Base-by-base conservation (phyloP, 192 early-diverging fungal species). In the Chytriomyces confervae region DNA sequence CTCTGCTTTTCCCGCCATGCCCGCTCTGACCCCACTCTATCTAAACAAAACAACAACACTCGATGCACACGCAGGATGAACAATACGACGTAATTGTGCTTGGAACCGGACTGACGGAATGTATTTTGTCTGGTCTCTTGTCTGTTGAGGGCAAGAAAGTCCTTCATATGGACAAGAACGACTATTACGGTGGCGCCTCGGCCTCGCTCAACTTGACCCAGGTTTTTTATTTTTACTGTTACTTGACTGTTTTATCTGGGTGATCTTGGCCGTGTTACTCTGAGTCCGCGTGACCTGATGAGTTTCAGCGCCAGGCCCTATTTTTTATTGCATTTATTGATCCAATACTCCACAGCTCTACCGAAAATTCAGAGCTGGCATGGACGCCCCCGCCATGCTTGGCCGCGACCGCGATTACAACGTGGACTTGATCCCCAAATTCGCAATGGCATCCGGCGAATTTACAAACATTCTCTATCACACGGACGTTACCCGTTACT, bases 361-460 rank as follows among this genome's bases (percentile, higher is more conserved):
- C 80, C 81, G 83, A 62, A 87, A 87, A 75, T 89, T 89, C 72
- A 78, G 88, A 24, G 53, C 53, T 46, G 88, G 86, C 51, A 84
- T 85, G 80, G 79, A 80, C 57, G 86, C 88, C 9, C 82, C 88
- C 8, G 29, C 61, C 16, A 66, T 81, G 53, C 85, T 87, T 62
- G 89, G 86, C 51, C 83, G 83, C 48, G 89, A 91, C 82, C 84
- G 96, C 72, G 97, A 98, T 86, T 99, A 93, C 86, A 96, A 95
- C 86, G 91, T 99, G 66, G 98, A 99, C 84, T 85, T 98, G 81
- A 97, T 99, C 65, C 98, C 98, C 75, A 99, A 99, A 89, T 99
- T 99, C 85, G 94, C 97, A 86, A 98, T 99, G 97, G 96, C 95
- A 43, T 95, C 94, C 67, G 98, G 97, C 65, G 97, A 97, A 82